Evolutionary conservation across 257 asterid species (phyloP).

Genomic region (Schizonepeta tenuifolia): DNA sequence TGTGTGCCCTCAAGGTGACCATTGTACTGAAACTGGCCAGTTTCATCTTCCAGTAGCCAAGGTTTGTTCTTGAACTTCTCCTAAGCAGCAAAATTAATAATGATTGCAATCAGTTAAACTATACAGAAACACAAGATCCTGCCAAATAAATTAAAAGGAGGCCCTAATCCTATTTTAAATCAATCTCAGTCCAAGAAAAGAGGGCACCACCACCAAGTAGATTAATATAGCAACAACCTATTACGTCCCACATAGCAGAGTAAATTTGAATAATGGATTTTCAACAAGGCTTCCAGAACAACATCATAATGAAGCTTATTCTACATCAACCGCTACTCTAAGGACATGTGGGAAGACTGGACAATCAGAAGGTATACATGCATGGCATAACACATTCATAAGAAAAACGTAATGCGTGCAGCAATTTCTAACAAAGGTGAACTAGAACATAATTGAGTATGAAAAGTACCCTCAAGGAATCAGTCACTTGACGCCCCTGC

Average conservation of each 20-base stretch:
- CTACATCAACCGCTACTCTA: conserved; percentile 4
- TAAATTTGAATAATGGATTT: conserved; percentile 15
- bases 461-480: conserved; percentile 74
- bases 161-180: neutral
- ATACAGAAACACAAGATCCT: conserved; percentile 15
- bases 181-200: neutral
- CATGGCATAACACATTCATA: neutral
- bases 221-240: conserved; percentile 5
- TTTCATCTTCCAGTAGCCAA: conserved; percentile 97
- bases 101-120: conserved; percentile 24
- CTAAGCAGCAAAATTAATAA: conserved; percentile 49
- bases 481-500: conserved; percentile 95
- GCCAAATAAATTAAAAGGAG: neutral
- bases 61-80: conserved; percentile 96
- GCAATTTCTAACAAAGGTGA: conserved; percentile 20
- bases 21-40: conserved; percentile 85
- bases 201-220: neutral
- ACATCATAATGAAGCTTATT: conserved; percentile 12
- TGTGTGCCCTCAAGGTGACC: conserved; percentile 95
- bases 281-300: conserved; percentile 15
- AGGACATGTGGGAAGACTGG: conserved; percentile 4
- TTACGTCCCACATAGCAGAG: conserved; percentile 2
- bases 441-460: neutral
- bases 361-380: neutral
- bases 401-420: neutral